Percentiles rank a stretch among this genome's conserved stretches.
Evolutionary conservation across 202 grass and related monocot genomes (phyloP).

Genomic region (Schoenoplectus tabernaemontani): DNA sequence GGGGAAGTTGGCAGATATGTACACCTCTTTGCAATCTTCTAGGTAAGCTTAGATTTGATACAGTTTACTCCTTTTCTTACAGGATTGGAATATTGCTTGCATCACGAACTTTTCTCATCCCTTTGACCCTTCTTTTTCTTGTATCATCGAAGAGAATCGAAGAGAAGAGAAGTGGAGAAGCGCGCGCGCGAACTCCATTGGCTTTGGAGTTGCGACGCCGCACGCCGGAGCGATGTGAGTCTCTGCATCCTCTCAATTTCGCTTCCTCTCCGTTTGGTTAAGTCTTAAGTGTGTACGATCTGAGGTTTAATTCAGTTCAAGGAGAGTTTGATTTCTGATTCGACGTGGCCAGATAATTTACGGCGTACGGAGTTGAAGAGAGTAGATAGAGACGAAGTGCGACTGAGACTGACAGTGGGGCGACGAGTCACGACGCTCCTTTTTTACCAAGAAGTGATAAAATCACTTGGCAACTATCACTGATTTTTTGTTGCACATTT

Average conservation of each 20-base stretch:
- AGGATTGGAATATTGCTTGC: background rate
- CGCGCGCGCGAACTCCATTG: slow-evolving; percentile 17
- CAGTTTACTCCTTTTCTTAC: slow-evolving; percentile 21
- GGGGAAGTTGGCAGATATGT: slow-evolving; percentile 97
- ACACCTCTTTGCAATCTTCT: slow-evolving; percentile 91
- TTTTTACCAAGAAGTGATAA: background rate
- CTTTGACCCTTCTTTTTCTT: background rate
- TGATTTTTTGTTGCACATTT: background rate
- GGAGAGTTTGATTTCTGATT: background rate
- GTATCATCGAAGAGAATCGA: slow-evolving; percentile 95
- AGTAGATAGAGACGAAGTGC: slow-evolving; percentile 10
- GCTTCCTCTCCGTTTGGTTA: background rate
- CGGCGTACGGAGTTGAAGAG: background rate
- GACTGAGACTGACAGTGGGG: background rate
- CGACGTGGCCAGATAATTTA: background rate
- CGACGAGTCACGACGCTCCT: too few relatives aligned
- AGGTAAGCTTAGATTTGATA: slow-evolving; percentile 42
- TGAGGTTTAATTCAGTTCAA: background rate
- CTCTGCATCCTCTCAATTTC: slow-evolving; percentile 26
- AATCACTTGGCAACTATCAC: background rate
- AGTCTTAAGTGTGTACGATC: background rate
- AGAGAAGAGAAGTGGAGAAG: slow-evolving; percentile 70
- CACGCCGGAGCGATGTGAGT: slow-evolving; percentile 8
- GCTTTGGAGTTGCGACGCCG: slow-evolving; percentile 6
- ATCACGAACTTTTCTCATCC: background rate